Base-by-base conservation (phyloP, 345 rosid species). In the Viola odorata region DNA sequence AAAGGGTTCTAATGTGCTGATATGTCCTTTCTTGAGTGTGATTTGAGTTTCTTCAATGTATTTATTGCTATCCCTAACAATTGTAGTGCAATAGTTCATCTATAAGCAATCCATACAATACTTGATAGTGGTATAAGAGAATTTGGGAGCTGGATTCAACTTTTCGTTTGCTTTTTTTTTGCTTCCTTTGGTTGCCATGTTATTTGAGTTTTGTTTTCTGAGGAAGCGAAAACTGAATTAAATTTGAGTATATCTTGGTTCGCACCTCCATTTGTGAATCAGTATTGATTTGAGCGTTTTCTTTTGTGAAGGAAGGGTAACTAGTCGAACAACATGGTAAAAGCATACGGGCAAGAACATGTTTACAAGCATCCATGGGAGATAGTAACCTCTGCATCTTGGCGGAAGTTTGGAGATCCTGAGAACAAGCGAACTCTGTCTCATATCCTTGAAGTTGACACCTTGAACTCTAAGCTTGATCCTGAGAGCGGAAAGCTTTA, bases 311-410 rank as follows among this genome's bases (percentile, higher is more conserved):
- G 51, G 64, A 42, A 42, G 53, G 15, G 9, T 58, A 51, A 14
- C 16, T 14, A 60, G 38, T 59, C 4, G 47, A 67, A 16, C 55
- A 47, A 15, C 49, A 85, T 86, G 96, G 95, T 86, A 23, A 88
- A 82, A 81, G 95, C 90, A 55, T 90, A 84, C 57, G 53, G 66
- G 12, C 99, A 94, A 76, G 95, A 94, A 80, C 99, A 94, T 69
- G 69, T 86, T 44, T 94, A 90, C 81, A 80, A 78, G 83, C 99
- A 94, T 67, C 99, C 97, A 3, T 94, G 99, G 99, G 99, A 94
- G 75, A 80, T 91, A 41, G 99, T 94, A 37, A 87, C 96, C 60
- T 85, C 99, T 45, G 99, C 95, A 36, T 90, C 97, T 12, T 94
- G 99, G 97, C 95, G 99, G 75, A 94, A 90, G 78, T 94, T 84